Evolutionary conservation across 2,329 filamentous ascomycete genomes (phyloP), one percentile per base, ranked within the genome.

Genomic region (Clonostachys solani): DNA sequence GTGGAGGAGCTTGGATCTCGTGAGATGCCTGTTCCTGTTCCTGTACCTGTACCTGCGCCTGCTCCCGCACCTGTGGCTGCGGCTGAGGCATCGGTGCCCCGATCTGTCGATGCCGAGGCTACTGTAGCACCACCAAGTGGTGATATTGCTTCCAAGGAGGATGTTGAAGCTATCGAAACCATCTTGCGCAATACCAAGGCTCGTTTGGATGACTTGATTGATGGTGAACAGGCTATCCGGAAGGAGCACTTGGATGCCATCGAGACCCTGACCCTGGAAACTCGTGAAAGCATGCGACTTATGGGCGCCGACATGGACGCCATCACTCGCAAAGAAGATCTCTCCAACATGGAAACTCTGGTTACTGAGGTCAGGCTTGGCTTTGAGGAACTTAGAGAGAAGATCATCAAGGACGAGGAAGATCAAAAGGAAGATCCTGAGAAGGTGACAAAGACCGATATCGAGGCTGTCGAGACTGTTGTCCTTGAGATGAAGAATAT

Each of bases 141-240:
- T 6, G 68, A 75, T 48, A 69, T 49, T 58, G 75, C 55, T 56
- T 74, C 54, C 62, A 70, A 89, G 60, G 90, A 96, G 54, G 92
- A 97, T 56, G 89, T 92, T 0, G 83, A 92, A 51, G 90, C 90
- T 12, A 92, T 97, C 49, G 92, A 96, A 65, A 95, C 87, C 0
- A 83, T 97, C 43, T 76, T 97, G 12, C 83, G 87, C 40, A 96
- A 95, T 62, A 92, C 91, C 33, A 96, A 96, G 63, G 83, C 86
- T 6, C 88, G 88, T 42, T 73, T 97, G 10, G 92, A 96, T 49
- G 91, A 95, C 49, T 64, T 82, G 17, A 80, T 95, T 44, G 80
- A 92, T 44, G 78, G 83, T 5, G 86, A 91, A 34, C 83, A 87
- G 48, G 73, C 82, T 3, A 83, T 91, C 10, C 75, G 77, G 47